Conservation (phyloP, 352 stramenopile genomes). For the Phytopythium boreale region DNA sequence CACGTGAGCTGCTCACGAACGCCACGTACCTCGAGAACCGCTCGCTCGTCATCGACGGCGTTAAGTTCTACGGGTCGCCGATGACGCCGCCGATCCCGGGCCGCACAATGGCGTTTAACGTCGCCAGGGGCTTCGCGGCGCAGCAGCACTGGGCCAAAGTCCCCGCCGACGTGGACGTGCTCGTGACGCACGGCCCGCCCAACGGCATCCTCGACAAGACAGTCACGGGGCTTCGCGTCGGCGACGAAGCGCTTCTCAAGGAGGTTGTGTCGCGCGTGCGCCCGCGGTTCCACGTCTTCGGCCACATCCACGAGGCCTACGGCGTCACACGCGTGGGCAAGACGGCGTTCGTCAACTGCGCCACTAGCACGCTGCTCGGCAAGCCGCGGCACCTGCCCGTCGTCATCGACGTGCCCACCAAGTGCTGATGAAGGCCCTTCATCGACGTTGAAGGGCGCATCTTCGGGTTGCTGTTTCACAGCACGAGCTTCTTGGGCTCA, state of each 20-base stretch:
- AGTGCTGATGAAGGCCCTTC: conserved; percentile 25
- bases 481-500: too few relatives aligned
- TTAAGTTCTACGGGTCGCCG: conserved; percentile 78
- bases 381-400: conserved; percentile 60
- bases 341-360: conserved; percentile 89
- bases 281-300: conserved; percentile 88
- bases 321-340: conserved; percentile 67
- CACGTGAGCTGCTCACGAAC: conserved; percentile 57
- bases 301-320: conserved; percentile 91
- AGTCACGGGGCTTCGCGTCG: conserved; percentile 55
- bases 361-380: conserved; percentile 65
- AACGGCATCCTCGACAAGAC: conserved; percentile 83
- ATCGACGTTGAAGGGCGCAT: too few relatives aligned
- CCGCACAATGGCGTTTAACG: conserved; percentile 69
- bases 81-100: conserved; percentile 73
- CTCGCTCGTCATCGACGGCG: conserved; percentile 57
- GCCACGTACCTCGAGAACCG: conserved; percentile 78
- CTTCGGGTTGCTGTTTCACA: not conserved
- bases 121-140: conserved; percentile 53
- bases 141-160: conserved; percentile 74
- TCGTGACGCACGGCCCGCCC: conserved; percentile 89
- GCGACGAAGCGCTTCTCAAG: conserved; percentile 78
- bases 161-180: conserved; percentile 74
- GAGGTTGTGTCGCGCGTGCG: conserved; percentile 77
- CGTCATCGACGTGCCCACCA: conserved; percentile 72